A percentile compares a stretch with the other conserved stretches of the same genome.
phyloP scores from a whole-genome alignment of 257 asterid species.

The Nicotiana benthamiana region DNA sequence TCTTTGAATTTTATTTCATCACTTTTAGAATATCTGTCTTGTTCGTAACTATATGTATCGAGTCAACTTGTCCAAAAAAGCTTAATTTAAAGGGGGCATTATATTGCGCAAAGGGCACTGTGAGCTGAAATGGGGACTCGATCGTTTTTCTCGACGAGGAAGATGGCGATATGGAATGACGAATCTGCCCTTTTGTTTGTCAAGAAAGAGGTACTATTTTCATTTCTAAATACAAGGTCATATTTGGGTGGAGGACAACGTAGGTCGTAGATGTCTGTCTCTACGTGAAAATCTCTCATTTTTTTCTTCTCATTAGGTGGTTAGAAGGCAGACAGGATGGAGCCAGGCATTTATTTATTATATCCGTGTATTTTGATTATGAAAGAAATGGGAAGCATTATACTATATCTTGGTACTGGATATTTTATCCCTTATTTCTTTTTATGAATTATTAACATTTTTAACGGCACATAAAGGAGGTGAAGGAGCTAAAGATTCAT shows the following conservation, averaged over 20 bases:
- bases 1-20: too few relatives aligned
- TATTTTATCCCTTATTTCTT: neutral
- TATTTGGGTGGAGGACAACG: conserved; percentile 15
- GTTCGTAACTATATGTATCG: too few relatives aligned
- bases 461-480: conserved; percentile 9
- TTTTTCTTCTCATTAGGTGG: conserved; percentile 36
- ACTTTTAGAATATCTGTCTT: too few relatives aligned
- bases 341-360: conserved; percentile 56
- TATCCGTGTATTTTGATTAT: conserved; percentile 13
- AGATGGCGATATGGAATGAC: conserved; percentile 20
- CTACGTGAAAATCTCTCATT: neutral
- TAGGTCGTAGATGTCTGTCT: conserved; percentile 7
- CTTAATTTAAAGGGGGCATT: neutral
- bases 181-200: conserved; percentile 24
- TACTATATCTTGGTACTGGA: conserved; percentile 4
- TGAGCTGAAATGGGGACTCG: conserved; percentile 20
- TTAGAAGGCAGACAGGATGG: conserved; percentile 72
- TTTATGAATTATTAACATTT: neutral
- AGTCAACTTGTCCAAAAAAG: too few relatives aligned
- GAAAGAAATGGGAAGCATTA: conserved; percentile 3
- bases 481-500: conserved; percentile 21
- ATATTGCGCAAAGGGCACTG: neutral
- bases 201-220: conserved; percentile 28
- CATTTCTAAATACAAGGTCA: conserved; percentile 32
- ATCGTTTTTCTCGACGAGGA: neutral